phyloP scores from a whole-genome alignment of 331 rosid genomes.

The Dryas integrifolia region DNA sequence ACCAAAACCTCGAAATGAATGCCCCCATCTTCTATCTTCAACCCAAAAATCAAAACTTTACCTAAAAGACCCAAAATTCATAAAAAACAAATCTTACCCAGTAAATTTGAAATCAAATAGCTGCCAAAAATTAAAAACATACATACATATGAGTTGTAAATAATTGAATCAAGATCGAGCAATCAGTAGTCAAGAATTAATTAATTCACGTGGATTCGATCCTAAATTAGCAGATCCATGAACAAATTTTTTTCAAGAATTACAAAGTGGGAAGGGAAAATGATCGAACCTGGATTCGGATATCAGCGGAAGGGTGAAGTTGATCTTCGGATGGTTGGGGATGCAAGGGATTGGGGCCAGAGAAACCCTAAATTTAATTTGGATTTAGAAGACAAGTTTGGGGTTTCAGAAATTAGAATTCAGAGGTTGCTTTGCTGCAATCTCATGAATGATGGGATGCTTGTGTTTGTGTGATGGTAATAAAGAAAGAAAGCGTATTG shows the following conservation, averaged over 20 bases:
- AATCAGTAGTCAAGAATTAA: not conserved
- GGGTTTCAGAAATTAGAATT: not conserved
- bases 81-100: slow-evolving; percentile 6
- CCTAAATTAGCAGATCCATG: slow-evolving; percentile 5
- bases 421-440: not conserved
- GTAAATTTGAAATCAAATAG: not conserved
- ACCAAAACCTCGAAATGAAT: slow-evolving; percentile 73
- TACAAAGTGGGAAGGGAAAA: not conserved
- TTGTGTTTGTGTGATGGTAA: not conserved
- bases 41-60: slow-evolving; percentile 15
- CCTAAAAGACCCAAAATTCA: slow-evolving; percentile 20
- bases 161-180: not conserved
- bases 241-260: not conserved
- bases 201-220: not conserved
- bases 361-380: slow-evolving; percentile 2
- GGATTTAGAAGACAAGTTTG: not conserved
- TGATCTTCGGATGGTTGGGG: not conserved
- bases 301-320: not conserved
- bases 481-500: not conserved
- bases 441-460: not conserved
- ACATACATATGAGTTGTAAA: not conserved
- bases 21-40: slow-evolving; percentile 63
- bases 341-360: not conserved
- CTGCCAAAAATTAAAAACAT: not conserved
- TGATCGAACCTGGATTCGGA: slow-evolving; percentile 14